Conservation (phyloP, 345 rosid species). For the Eucalyptus marginata region DNA sequence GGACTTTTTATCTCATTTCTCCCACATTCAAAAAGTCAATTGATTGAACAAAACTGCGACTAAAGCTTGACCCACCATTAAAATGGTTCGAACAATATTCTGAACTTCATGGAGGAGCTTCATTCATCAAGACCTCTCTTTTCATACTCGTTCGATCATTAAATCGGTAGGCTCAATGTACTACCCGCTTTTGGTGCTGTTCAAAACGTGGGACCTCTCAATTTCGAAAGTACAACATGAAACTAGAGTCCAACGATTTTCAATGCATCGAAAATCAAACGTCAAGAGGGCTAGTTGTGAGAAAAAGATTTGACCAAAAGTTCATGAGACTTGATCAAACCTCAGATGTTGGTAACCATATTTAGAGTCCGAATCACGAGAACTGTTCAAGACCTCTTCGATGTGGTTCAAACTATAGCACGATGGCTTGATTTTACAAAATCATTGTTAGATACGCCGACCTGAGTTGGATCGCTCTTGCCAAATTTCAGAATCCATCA, state of each 20-base stretch:
- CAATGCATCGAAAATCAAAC: too few relatives aligned
- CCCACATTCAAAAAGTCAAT: not conserved
- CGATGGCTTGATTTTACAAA: not conserved
- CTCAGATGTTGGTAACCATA: not conserved
- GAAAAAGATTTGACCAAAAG: not conserved
- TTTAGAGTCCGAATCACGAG: rapidly evolving
- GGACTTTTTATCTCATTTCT: not conserved
- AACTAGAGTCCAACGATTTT: too few relatives aligned
- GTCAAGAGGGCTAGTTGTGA: not conserved
- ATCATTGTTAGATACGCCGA: not conserved
- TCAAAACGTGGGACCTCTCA: not conserved
- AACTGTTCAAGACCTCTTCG: not conserved
- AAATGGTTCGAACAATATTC: not conserved
- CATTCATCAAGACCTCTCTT: not conserved
- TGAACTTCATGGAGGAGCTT: not conserved
- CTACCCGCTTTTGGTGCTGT: not conserved
- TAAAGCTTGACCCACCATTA: not conserved
- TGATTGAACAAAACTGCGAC: not conserved
- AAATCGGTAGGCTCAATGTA: not conserved
- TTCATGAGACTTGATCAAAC: not conserved
- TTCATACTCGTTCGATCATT: not conserved
- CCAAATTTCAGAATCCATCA: not conserved
- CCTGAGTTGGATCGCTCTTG: not conserved
- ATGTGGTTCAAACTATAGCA: not conserved
- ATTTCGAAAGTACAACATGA: not conserved